Conservation (phyloP, 305 asterid species). For the Petunia hybrid region DNA sequence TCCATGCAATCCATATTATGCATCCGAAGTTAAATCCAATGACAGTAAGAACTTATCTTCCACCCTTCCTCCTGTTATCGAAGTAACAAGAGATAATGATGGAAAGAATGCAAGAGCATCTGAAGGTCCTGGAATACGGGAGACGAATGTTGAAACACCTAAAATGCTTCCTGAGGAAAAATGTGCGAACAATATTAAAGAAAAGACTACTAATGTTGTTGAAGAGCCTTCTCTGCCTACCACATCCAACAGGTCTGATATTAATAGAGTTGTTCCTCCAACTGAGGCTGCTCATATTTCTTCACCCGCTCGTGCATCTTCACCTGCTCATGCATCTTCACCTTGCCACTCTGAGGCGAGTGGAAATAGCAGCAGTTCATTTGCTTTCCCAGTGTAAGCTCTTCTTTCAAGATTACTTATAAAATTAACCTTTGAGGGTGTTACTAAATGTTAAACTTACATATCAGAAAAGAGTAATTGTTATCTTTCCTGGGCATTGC, state of each 20-base stretch:
- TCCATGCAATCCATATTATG: constrained; percentile 1
- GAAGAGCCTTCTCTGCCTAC: constrained; percentile 24
- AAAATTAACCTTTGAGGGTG: not conserved
- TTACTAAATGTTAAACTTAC: not conserved
- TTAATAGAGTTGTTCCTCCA: constrained; percentile 32
- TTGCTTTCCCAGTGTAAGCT: constrained; percentile 68
- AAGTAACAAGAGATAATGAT: not conserved
- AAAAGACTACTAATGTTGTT: not conserved
- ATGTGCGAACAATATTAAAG: not conserved
- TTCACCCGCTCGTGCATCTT: constrained; percentile 23
- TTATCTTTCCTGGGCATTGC: not conserved
- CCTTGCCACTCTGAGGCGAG: constrained; percentile 52
- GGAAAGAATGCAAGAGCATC: not conserved
- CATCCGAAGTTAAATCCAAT: constrained; percentile 16
- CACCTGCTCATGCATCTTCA: constrained; percentile 27
- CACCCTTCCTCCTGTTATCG: constrained; percentile 9
- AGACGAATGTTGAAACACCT: constrained; percentile 6
- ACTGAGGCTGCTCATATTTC: constrained; percentile 33
- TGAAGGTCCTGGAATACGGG: constrained; percentile 9
- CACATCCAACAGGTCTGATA: constrained; percentile 9
- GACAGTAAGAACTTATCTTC: constrained; percentile 27
- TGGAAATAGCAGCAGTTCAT: constrained; percentile 58
- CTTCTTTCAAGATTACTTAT: not conserved
- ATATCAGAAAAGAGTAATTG: not conserved
- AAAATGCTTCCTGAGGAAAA: not conserved